phyloP scores from a whole-genome alignment of 768 basidiomycete species.

The Boletus subcaerulescens region DNA sequence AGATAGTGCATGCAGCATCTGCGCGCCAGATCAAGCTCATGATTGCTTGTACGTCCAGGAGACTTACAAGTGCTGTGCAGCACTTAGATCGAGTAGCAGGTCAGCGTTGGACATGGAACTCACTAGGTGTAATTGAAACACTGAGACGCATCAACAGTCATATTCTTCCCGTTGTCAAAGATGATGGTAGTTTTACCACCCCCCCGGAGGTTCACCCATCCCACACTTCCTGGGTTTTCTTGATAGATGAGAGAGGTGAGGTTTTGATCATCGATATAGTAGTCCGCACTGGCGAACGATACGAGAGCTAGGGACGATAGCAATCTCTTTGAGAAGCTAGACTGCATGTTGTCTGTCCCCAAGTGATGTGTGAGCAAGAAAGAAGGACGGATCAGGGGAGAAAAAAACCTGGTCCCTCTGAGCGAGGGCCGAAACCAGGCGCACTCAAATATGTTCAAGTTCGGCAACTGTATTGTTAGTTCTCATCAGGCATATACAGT shows the following conservation, averaged over 20 bases:
- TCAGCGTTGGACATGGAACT: neutral
- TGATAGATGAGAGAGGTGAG: constrained; percentile 9
- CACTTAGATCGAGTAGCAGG: neutral
- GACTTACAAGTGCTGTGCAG: constrained; percentile 8
- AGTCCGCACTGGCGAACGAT: constrained; percentile 8
- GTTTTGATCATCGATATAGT: constrained; percentile 19
- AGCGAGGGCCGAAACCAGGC: neutral
- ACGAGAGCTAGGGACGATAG: neutral
- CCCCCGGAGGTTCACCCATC: constrained; percentile 8
- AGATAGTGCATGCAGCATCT: constrained; percentile 11
- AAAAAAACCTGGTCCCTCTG: neutral
- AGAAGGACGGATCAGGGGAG: neutral
- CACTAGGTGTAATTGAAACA: constrained; percentile 18
- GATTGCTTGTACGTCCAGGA: neutral
- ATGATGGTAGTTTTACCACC: constrained; percentile 7
- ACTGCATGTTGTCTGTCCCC: neutral
- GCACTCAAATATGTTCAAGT: too few species aligned
- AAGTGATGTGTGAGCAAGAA: neutral
- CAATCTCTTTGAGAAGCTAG: neutral
- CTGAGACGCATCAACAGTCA: constrained; percentile 12
- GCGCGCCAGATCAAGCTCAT: neutral
- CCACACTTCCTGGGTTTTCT: constrained; percentile 8
- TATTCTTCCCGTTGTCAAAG: constrained; percentile 7
- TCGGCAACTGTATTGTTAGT: too few species aligned
- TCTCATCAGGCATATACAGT: too few species aligned